phyloP scores from a whole-genome alignment of 805 yeast species.

The Candida sakaeoensis region DNA sequence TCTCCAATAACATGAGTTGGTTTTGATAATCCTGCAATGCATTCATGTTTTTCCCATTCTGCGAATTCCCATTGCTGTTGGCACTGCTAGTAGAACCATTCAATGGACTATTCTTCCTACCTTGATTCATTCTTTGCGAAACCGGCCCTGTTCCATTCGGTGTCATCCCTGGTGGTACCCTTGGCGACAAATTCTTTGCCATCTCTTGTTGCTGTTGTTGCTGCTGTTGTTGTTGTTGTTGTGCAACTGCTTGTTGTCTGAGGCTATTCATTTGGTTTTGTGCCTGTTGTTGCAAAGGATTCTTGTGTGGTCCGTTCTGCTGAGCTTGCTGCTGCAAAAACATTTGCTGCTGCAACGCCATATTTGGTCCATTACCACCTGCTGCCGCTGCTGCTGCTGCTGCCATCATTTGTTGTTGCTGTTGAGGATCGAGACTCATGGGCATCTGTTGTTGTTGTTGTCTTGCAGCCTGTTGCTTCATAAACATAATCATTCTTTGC shows the following conservation, averaged over 20 bases:
- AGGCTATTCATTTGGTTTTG: slow-evolving; percentile 49
- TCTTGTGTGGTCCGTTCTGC: slow-evolving; percentile 12
- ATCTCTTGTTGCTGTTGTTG: slow-evolving; percentile 12
- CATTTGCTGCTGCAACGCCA: slow-evolving; percentile 28
- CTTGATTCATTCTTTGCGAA: background rate
- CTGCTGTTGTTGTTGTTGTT: slow-evolving; percentile 22
- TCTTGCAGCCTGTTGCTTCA: slow-evolving; percentile 8
- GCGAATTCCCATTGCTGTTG: slow-evolving; percentile 2
- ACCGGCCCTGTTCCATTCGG: background rate
- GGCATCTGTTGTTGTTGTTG: slow-evolving; percentile 8
- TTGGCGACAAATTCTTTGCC: slow-evolving; percentile 8
- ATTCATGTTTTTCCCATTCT: slow-evolving; percentile 33
- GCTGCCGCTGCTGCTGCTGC: slow-evolving; percentile 9
- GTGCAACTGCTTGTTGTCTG: slow-evolving; percentile 41
- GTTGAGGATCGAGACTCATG: slow-evolving; percentile 13
- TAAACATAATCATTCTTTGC: slow-evolving; percentile 9
- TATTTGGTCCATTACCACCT: slow-evolving; percentile 8
- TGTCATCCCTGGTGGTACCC: slow-evolving; percentile 1
- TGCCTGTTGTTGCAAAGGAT: slow-evolving; percentile 42
- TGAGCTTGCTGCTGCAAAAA: slow-evolving; percentile 20
- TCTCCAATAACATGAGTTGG: slow-evolving; percentile 71
- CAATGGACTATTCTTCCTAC: background rate
- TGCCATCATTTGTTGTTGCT: slow-evolving; percentile 17
- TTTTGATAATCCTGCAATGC: slow-evolving; percentile 81
- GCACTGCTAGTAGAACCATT: slow-evolving; percentile 3